Percentiles rank a stretch among this genome's conserved stretches.
Evolutionary conservation across 2,329 filamentous ascomycete genomes (phyloP).

Genomic region (Emergomyces orientalis): DNA sequence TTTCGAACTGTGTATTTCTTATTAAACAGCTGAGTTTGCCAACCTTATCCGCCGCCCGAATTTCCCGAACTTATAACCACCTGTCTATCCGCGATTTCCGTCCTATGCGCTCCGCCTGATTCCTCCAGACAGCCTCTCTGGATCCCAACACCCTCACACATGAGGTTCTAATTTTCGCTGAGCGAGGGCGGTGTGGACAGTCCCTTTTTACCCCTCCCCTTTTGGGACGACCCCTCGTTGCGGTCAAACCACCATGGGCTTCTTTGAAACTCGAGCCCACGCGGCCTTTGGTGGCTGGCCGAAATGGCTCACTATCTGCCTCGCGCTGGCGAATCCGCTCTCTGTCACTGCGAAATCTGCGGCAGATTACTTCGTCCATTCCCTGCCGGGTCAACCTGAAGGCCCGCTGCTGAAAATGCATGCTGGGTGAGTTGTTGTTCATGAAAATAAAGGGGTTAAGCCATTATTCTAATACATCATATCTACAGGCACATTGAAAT

Average conservation of each 20-base stretch:
- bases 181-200: neutral
- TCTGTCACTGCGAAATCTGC: slow-evolving; percentile 33
- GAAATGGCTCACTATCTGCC: slow-evolving; percentile 1
- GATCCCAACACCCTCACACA: neutral
- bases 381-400: slow-evolving; percentile 73
- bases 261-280: slow-evolving; percentile 17
- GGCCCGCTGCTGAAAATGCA: slow-evolving; percentile 88
- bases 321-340: slow-evolving; percentile 7
- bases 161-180: neutral
- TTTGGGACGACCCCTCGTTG: neutral
- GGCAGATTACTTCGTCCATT: slow-evolving; percentile 82
- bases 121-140: neutral
- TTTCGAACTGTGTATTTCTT: neutral
- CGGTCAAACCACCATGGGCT: neutral
- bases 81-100: neutral
- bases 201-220: neutral
- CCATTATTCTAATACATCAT: neutral
- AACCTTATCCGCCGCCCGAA: neutral
- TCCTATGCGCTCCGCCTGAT: neutral
- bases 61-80: no score
- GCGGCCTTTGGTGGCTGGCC: neutral
- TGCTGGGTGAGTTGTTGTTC: slow-evolving; percentile 62
- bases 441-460: neutral
- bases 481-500: slow-evolving; percentile 74
- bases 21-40: neutral